Evolutionary conservation across 179 eudicot species (phyloP).

Genomic region (Patellifolia procumbens): DNA sequence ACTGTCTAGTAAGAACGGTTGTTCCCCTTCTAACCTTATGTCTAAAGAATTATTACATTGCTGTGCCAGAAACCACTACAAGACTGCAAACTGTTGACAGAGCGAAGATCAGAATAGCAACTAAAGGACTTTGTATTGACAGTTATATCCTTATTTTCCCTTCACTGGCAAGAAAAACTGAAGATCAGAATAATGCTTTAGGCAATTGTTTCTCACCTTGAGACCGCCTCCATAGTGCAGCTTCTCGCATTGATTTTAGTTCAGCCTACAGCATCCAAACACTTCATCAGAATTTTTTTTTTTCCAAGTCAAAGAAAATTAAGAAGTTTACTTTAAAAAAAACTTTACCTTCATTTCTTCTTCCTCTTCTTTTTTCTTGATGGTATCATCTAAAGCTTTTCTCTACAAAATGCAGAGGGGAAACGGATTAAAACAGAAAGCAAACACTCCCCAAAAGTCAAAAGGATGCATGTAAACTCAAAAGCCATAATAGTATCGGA

Average conservation of each 20-base stretch:
- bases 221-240: slow-evolving; percentile 89
- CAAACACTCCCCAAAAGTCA: neutral
- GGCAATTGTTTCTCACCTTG: slow-evolving; percentile 54
- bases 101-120: neutral
- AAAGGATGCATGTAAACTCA: slow-evolving; percentile 8
- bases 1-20: neutral
- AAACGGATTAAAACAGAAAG: slow-evolving; percentile 1
- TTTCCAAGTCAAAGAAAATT: too few relatives aligned
- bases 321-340: neutral
- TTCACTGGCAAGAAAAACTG: neutral
- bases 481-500: neutral
- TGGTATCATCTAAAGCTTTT: slow-evolving; percentile 76
- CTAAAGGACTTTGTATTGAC: neutral
- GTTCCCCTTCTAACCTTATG: neutral
- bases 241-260: slow-evolving; percentile 76
- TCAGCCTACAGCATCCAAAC: slow-evolving; percentile 49
- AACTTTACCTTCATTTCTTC: slow-evolving; percentile 74
- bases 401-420: slow-evolving; percentile 42
- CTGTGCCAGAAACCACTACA: neutral
- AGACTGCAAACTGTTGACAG: neutral
- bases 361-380: slow-evolving; percentile 78
- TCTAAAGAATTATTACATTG: neutral
- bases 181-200: neutral
- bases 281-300: neutral
- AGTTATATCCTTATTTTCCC: neutral